Evolutionary conservation across 2,329 filamentous ascomycete species (phyloP), one percentile per base, ranked within the genome.

Genomic region (Cercospora brassicicola): DNA sequence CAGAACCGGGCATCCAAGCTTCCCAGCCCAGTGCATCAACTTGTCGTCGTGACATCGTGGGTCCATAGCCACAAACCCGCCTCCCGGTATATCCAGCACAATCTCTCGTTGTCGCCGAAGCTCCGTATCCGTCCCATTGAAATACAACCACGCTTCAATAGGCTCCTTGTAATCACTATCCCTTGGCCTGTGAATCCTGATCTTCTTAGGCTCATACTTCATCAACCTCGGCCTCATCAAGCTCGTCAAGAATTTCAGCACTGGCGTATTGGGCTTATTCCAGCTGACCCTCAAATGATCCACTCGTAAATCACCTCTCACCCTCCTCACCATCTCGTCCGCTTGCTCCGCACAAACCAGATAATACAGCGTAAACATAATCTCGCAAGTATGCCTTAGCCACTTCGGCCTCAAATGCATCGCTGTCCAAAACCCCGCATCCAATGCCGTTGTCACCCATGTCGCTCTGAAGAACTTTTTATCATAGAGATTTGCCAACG

Each of bases 341-440:
- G 95, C 95, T 76, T 93, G 90, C 79, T 98, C 94, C 0, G 95
- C 93, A 13, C 94, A 93, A 64, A 98, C 87, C 71, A 99, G 84
- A 78, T 99, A 99, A 80, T 97, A 99, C 10, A 91, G 78, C 0
- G 92, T 92, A 79, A 97, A 98, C 57, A 92, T 83, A 20, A 98
- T 84, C 77, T 92, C 93, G 9, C 91, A 88, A 13, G 97, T 77
- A 78, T 98, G 94, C 45, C 93, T 86, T 51, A 97, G 73, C 88
- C 91, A 94, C 75, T 91, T 93, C 59, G 84, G 84, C 66, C 87
- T 88, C 71, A 99, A 94, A 75, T 89, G 90, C 95, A 99, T 99
- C 36, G 95, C 95, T 0, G 93, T 97, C 95, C 95, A 99, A 80
- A 97, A 99, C 1, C 95, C 95, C 5, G 95, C 95, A 75, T 99